A percentile compares a stretch with the other conserved stretches of the same genome.
Evolutionary conservation across 345 rosid genomes (phyloP).

Genomic region (Citrus maxima): DNA sequence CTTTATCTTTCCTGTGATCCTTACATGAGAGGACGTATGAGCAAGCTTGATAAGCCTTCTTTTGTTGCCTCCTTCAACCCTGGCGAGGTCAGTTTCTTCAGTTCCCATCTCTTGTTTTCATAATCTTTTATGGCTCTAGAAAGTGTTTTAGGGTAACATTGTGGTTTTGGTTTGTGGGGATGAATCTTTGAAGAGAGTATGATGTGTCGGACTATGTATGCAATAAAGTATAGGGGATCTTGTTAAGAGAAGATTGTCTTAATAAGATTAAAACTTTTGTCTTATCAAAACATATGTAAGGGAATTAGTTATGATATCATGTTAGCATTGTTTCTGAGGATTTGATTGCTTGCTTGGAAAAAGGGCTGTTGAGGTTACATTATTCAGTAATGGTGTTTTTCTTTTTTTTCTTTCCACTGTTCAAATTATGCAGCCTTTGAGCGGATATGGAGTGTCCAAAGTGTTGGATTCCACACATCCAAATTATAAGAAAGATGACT

Average conservation of each 20-base stretch:
- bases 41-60: slow-evolving; percentile 12
- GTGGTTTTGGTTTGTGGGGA: no score
- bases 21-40: slow-evolving; percentile 43
- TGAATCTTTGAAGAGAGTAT: no score
- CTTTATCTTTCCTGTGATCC: slow-evolving; percentile 58
- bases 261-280: no score
- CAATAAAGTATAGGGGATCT: no score
- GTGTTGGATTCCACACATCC: slow-evolving; percentile 58
- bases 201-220: no score
- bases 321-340: no score
- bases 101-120: background rate
- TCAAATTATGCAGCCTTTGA: slow-evolving; percentile 37
- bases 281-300: no score
- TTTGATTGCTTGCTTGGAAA: no score
- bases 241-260: no score
- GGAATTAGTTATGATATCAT: no score
- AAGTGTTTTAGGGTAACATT: background rate
- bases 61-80: slow-evolving; percentile 20
- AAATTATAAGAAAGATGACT: slow-evolving; percentile 48
- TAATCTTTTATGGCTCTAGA: background rate
- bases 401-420: background rate
- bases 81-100: slow-evolving; percentile 16
- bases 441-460: slow-evolving; percentile 55
- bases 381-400: background rate
- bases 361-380: no score